Percentiles rank a stretch among this genome's conserved stretches.
phyloP scores from a whole-genome alignment of 2,329 filamentous ascomycete genomes.

The Colletotrichum zoysiae region DNA sequence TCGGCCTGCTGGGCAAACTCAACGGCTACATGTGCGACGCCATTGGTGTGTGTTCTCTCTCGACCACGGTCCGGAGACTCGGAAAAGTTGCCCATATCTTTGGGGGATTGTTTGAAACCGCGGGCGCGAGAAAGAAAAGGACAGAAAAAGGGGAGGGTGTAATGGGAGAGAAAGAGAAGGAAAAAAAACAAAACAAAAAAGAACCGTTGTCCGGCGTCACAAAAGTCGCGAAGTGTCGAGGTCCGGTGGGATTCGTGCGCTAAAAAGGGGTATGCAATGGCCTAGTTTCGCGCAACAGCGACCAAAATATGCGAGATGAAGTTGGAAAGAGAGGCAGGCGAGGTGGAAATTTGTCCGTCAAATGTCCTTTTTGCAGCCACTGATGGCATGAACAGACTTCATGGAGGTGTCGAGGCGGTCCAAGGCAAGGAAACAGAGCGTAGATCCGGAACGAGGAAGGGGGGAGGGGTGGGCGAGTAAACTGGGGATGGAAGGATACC shows the following conservation, averaged over 20 bases:
- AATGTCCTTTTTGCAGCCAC: conserved; percentile 26
- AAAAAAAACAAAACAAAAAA: no score
- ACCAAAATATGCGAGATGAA: conserved; percentile 1
- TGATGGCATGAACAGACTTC: conserved; percentile 39
- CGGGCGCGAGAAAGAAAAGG: background rate
- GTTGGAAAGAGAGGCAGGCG: background rate
- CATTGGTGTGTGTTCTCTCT: conserved; percentile 39
- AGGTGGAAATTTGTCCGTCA: conserved; percentile 23
- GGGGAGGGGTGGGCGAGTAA: conserved; percentile 15
- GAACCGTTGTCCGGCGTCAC: conserved; percentile 1
- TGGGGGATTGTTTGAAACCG: background rate
- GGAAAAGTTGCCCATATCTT: conserved; percentile 35
- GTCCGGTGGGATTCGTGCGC: background rate
- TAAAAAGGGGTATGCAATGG: background rate
- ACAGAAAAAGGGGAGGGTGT: no score
- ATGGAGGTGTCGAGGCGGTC: conserved; percentile 25
- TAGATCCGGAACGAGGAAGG: conserved; percentile 30
- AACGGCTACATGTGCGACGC: conserved; percentile 58
- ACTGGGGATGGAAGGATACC: conserved; percentile 24
- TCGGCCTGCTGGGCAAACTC: conserved; percentile 73
- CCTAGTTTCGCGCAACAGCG: conserved; percentile 5
- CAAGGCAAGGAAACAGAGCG: conserved; percentile 32
- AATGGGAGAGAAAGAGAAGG: no score
- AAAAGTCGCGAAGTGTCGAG: conserved; percentile 2
- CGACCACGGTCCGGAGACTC: conserved; percentile 33